phyloP scores from a whole-genome alignment of 2,329 filamentous ascomycete genomes.

The Triangularia setosa region DNA sequence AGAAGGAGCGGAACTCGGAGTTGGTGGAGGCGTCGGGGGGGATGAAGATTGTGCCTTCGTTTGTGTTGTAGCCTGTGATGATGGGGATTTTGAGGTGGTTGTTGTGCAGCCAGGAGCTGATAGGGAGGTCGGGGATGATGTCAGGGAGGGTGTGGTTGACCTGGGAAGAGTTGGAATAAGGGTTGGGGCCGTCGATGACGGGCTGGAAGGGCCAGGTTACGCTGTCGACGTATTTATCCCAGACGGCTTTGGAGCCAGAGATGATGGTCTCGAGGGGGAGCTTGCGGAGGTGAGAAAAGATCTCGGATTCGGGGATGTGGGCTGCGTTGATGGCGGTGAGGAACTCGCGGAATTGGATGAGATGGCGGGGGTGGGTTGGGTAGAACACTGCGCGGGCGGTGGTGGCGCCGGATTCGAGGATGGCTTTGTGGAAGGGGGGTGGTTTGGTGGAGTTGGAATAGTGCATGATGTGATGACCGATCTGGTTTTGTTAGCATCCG shows the following conservation, averaged over 20 bases:
- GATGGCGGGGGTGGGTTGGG: conserved; percentile 53
- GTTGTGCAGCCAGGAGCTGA: conserved; percentile 54
- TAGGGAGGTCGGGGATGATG: conserved; percentile 55
- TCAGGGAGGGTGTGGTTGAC: conserved; percentile 28
- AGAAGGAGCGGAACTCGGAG: conserved; percentile 57
- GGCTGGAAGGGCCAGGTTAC: conserved; percentile 66
- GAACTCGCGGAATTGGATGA: conserved; percentile 53
- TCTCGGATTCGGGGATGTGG: conserved; percentile 40
- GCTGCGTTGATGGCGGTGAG: conserved; percentile 49
- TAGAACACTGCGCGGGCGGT: conserved; percentile 51
- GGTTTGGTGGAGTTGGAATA: conserved; percentile 36
- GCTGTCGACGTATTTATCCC: conserved; percentile 38
- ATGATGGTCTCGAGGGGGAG: conserved; percentile 38
- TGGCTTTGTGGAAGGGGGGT: conserved; percentile 48
- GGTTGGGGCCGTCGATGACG: conserved; percentile 53
- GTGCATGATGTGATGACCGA: conserved; percentile 64
- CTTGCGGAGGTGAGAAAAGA: conserved; percentile 50
- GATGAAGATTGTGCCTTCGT: conserved; percentile 66
- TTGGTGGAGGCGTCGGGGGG: conserved; percentile 44
- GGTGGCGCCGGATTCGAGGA: conserved; percentile 55
- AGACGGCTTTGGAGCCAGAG: conserved; percentile 42
- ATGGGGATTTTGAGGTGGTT: conserved; percentile 56
- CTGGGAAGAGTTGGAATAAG: conserved; percentile 19
- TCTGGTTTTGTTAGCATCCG: conserved; percentile 36
- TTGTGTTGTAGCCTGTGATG: conserved; percentile 66